Conservation (phyloP, 176 grass and related monocot genomes). For the Rhynchospora breviuscula region DNA sequence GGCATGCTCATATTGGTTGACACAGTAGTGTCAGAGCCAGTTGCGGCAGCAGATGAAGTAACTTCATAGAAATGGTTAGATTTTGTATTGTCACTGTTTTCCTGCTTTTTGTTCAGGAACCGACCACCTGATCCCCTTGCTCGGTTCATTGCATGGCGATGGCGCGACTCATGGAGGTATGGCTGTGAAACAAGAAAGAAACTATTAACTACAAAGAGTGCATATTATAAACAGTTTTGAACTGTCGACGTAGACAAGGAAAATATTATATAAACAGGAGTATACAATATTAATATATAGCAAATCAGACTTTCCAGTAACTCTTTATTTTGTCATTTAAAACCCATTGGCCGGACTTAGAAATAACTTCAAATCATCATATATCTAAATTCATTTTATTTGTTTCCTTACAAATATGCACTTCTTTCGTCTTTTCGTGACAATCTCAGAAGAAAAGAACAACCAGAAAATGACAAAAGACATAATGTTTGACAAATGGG, state of each 20-base stretch:
- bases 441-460: not conserved
- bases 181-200: slow-evolving; percentile 46
- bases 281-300: not conserved
- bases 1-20: slow-evolving; percentile 21
- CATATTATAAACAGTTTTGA: not conserved
- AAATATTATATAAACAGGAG: not conserved
- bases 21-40: slow-evolving; percentile 25
- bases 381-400: not conserved
- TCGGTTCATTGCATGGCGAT: slow-evolving; percentile 88
- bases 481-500: not conserved
- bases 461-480: not conserved
- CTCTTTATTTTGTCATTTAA: too few species aligned
- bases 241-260: not conserved
- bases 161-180: slow-evolving; percentile 97
- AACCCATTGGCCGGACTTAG: too few species aligned
- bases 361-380: not conserved
- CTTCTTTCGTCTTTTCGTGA: not conserved
- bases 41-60: slow-evolving; percentile 20
- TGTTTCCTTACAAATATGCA: not conserved
- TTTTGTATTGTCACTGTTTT: not conserved
- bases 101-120: slow-evolving; percentile 90
- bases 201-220: not conserved
- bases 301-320: not conserved
- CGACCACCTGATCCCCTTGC: slow-evolving; percentile 82
- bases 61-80: slow-evolving; percentile 5